Percentiles rank a stretch among this genome's conserved stretches.
Conservation (phyloP, 2,329 filamentous ascomycete species). For the Alternaria arbusti region DNA sequence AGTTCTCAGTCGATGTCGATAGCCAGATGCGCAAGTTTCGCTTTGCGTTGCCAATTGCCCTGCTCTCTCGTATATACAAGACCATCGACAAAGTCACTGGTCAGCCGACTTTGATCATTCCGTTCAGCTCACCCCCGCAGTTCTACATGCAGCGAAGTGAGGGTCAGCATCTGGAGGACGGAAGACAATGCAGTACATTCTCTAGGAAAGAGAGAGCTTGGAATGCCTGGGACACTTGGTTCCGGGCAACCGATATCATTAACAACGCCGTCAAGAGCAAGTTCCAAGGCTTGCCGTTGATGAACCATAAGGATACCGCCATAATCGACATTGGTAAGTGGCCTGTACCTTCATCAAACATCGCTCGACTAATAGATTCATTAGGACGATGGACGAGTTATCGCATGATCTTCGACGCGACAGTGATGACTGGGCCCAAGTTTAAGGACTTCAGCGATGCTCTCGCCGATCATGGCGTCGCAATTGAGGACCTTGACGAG, state of each 20-base stretch:
- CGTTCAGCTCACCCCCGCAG: slow-evolving; percentile 49
- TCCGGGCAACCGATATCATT: slow-evolving; percentile 69
- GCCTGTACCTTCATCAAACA: too few relatives aligned
- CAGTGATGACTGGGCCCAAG: slow-evolving; percentile 34
- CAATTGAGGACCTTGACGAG: slow-evolving; percentile 51
- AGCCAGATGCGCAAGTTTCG: slow-evolving; percentile 40
- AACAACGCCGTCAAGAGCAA: slow-evolving; percentile 42
- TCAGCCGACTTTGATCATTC: slow-evolving; percentile 38
- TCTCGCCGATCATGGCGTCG: slow-evolving; percentile 76
- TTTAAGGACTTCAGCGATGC: slow-evolving; percentile 58
- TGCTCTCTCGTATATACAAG: slow-evolving; percentile 51
- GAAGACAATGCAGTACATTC: slow-evolving; percentile 16
- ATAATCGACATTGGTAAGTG: slow-evolving; percentile 65
- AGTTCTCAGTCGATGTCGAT: slow-evolving; percentile 48
- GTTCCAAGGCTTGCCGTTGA: slow-evolving; percentile 28
- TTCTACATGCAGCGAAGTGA: slow-evolving; percentile 50
- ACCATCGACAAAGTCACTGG: slow-evolving; percentile 10
- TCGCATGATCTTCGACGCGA: slow-evolving; percentile 55
- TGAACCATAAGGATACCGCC: slow-evolving; percentile 53
- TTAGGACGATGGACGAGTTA: slow-evolving; percentile 69
- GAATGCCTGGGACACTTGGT: slow-evolving; percentile 65
- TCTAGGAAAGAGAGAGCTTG: slow-evolving; percentile 51
- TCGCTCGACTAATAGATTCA: neutral
- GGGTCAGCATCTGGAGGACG: slow-evolving; percentile 11
- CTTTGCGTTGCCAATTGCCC: slow-evolving; percentile 54